phyloP scores from a whole-genome alignment of 1,139 yeast genomes.

The Debaryomyces robertsiae region DNA sequence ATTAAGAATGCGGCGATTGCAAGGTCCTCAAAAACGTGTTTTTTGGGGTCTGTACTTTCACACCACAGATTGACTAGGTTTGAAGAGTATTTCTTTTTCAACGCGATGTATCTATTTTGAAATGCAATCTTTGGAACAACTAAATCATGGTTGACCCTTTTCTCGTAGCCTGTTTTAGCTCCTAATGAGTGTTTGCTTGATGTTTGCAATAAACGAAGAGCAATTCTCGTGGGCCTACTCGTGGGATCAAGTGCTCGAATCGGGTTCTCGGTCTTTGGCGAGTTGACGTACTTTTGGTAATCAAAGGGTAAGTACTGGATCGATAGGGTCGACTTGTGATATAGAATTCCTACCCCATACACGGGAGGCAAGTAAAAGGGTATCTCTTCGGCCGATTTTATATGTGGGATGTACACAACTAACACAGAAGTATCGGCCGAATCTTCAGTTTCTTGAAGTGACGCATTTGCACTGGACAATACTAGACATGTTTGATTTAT shows the following conservation, averaged over 20 bases:
- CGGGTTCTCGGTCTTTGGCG: slow-evolving; percentile 13
- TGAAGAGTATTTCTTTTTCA: slow-evolving; percentile 83
- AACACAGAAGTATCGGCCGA: slow-evolving; percentile 45
- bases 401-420: slow-evolving; percentile 78
- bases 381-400: slow-evolving; percentile 56
- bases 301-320: slow-evolving; percentile 78
- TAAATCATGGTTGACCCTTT: slow-evolving; percentile 84
- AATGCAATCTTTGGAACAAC: slow-evolving; percentile 82
- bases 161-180: slow-evolving; percentile 79
- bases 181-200: slow-evolving; percentile 84
- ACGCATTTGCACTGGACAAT: slow-evolving; percentile 21
- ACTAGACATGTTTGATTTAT: slow-evolving; percentile 84
- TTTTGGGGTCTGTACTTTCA: slow-evolving; percentile 91
- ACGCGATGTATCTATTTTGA: slow-evolving; percentile 76
- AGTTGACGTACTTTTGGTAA: slow-evolving; percentile 21
- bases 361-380: slow-evolving; percentile 91
- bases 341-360: slow-evolving; percentile 74
- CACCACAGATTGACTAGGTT: slow-evolving; percentile 81
- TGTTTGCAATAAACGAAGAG: slow-evolving; percentile 75
- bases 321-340: slow-evolving; percentile 55
- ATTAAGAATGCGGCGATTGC: slow-evolving; percentile 94
- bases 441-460: slow-evolving; percentile 5
- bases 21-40: slow-evolving; percentile 95
- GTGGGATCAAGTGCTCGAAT: slow-evolving; percentile 42
- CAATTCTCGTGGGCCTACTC: slow-evolving; percentile 77